Base-by-base conservation (phyloP, 2,329 filamentous ascomycete genomes). In the Penicillium corylophilum region DNA sequence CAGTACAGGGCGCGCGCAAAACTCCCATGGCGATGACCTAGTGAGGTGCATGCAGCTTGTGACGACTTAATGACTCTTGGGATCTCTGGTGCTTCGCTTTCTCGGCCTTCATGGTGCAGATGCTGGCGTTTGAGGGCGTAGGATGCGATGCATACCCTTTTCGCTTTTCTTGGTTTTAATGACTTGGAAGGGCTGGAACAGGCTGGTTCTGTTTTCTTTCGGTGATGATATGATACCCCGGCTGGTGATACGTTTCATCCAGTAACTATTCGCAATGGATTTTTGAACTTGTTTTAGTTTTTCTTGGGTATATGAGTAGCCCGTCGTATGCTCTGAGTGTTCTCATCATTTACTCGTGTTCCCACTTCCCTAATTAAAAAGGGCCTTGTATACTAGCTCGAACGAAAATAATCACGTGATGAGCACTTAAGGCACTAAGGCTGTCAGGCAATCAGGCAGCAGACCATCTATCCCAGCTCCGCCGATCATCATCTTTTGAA, bases 181-280 rank as follows among this genome's bases (percentile, higher is more conserved):
- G 8, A 22, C 46, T 41, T 48, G 46, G 44, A 39, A 47, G 26
- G 46, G 35, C 53, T 29, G 44, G 48, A 35, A 58, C 42, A 51
- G 56, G 50, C 54, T 54, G 54, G 47, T 57, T 59, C 50, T 60
- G 49, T 57, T 64, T 54, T 38, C 35, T 38, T 56, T 56, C 38
- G 49, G 57, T 60, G 56, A 65, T 58, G 59, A 63, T 54, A 64
- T 68, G 66, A 69, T 69, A 69, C 64, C 64, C 64, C 61, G 47
- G 52, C 35, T 54, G 42, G 29, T 59, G 54, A 51, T 50, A 50
- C 55, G 50, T 56, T 52, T 50, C 20, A 53, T 28, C 50, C 43
- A 35, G 31, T 55, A 47, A 53, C 42, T 49, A 50, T 31, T 41
- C 44, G 46, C 44, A 58, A 58, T 54, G 38, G 16, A 57, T 22